Conservation (phyloP, 805 yeast species). For the Candida coquimbonensis region DNA sequence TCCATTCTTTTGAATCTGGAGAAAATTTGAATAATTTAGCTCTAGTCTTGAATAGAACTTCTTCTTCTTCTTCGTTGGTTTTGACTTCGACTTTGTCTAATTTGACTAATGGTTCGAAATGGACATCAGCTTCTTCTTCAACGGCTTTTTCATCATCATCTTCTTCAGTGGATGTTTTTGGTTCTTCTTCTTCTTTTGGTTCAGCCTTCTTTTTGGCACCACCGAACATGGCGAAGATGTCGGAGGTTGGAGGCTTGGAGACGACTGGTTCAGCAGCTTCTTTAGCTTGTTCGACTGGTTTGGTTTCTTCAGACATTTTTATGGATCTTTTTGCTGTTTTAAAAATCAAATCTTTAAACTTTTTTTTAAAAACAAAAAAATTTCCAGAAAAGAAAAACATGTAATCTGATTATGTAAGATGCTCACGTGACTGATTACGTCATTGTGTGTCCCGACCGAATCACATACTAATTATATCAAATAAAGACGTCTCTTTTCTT, state of each 20-base stretch:
- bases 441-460: too few relatives aligned
- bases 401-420: too few relatives aligned
- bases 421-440: too few relatives aligned
- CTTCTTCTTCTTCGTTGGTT: constrained; percentile 91
- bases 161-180: constrained; percentile 27
- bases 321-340: background rate
- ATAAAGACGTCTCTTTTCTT: too few relatives aligned
- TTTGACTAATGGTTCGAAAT: constrained; percentile 93
- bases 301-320: constrained; percentile 21
- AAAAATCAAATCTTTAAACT: background rate
- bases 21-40: constrained; percentile 93
- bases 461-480: too few relatives aligned
- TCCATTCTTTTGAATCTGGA: constrained; percentile 87
- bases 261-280: constrained; percentile 1
- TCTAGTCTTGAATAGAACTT: constrained; percentile 74
- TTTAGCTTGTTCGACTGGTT: background rate
- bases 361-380: background rate
- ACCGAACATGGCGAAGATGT: constrained; percentile 93
- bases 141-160: constrained; percentile 31
- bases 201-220: constrained; percentile 50
- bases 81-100: constrained; percentile 94
- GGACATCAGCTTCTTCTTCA: constrained; percentile 49
- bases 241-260: constrained; percentile 67
- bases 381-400: background rate
- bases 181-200: constrained; percentile 37